Conservation (phyloP, 163 green algal species). For the Volvox carteri region DNA sequence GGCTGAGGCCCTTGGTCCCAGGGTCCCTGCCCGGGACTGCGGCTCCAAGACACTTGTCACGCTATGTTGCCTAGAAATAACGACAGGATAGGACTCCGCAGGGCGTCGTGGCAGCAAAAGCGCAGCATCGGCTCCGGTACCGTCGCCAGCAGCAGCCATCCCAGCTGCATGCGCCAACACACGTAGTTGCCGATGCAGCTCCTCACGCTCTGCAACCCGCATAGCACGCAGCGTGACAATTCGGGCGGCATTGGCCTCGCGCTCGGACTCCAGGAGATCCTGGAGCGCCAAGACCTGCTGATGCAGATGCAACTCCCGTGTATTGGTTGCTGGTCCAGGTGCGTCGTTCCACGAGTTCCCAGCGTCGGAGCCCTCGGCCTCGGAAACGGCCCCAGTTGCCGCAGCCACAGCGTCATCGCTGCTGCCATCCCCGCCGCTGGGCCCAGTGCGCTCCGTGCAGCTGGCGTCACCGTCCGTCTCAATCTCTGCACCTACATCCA, state of each 20-base stretch:
- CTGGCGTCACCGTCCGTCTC: too few relatives aligned
- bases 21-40: background rate
- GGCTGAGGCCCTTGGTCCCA: background rate
- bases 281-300: background rate
- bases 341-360: too few relatives aligned
- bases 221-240: background rate
- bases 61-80: background rate
- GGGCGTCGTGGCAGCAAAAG: background rate
- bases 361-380: too few relatives aligned
- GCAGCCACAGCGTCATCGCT: background rate
- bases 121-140: background rate
- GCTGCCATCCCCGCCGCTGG: background rate
- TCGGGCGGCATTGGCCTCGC: background rate
- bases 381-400: too few relatives aligned
- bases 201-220: background rate
- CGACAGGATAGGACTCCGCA: background rate
- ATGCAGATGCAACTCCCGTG: background rate
- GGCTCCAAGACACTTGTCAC: background rate
- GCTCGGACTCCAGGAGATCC: slow-evolving; percentile 5
- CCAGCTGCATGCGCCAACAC: background rate
- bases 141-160: background rate
- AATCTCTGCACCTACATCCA: background rate
- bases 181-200: background rate
- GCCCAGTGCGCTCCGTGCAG: too few relatives aligned
- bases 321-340: background rate